Percentiles rank a stretch among this genome's conserved stretches.
These are phyloP conservation scores for Boletus rex-veris DNA, from an alignment of 768 basidiomycete genomes.

Conservation along the genomic window DNA sequence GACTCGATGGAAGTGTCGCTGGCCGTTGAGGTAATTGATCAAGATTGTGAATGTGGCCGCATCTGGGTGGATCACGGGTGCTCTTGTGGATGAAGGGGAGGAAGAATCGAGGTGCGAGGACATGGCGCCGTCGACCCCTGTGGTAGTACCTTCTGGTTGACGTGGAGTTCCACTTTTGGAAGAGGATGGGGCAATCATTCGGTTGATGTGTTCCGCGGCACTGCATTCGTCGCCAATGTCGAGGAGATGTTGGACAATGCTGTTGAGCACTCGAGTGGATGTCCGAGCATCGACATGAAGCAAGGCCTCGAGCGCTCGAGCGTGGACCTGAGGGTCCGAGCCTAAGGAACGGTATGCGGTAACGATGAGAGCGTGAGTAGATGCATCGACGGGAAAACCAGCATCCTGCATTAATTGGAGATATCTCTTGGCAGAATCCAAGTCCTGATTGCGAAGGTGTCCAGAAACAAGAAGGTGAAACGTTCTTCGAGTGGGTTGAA, in stretches of 20 bases:
- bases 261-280: constrained; percentile 62
- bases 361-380: constrained; percentile 59
- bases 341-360: constrained; percentile 60
- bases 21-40: constrained; percentile 51
- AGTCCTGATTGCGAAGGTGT: constrained; percentile 64
- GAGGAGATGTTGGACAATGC: constrained; percentile 59
- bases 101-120: constrained; percentile 2
- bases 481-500: constrained; percentile 56
- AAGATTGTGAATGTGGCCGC: constrained; percentile 60
- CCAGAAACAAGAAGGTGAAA: constrained; percentile 68
- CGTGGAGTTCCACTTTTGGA: constrained; percentile 21
- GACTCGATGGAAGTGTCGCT: constrained; percentile 43
- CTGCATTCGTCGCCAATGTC: constrained; percentile 49
- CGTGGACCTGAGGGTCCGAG: constrained; percentile 50
- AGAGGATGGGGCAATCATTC: constrained; percentile 46
- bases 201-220: constrained; percentile 45
- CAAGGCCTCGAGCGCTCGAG: constrained; percentile 48
- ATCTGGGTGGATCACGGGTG: constrained; percentile 40
- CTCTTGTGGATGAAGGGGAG: background rate
- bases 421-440: constrained; percentile 50
- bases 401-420: constrained; percentile 56
- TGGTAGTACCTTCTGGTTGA: constrained; percentile 25
- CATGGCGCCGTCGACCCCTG: constrained; percentile 29
- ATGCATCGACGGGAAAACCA: constrained; percentile 50
- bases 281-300: constrained; percentile 35